Conservation (phyloP, 495 filamentous ascomycete genomes). For the Penicillium mononematosum region DNA sequence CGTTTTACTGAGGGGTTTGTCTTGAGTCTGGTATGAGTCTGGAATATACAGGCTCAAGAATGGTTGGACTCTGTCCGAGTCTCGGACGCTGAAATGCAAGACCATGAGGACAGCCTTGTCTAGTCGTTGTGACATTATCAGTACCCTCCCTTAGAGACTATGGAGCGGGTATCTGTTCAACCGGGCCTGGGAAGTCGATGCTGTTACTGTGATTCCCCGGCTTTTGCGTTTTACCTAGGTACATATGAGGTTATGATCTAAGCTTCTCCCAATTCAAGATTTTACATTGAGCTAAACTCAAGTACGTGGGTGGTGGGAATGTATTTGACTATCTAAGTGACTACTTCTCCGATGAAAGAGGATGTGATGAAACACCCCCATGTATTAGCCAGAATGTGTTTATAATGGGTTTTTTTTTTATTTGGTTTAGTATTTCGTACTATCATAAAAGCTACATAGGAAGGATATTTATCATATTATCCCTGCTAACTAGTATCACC, state of each 20-base stretch:
- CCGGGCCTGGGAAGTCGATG: conserved; percentile 1
- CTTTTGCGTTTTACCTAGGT: conserved; percentile 16
- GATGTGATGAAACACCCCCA: no score
- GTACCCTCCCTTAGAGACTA: neutral
- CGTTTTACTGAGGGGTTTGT: neutral
- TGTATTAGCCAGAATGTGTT: neutral
- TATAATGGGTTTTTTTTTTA: neutral
- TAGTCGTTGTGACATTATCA: neutral
- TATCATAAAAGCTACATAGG: conserved; percentile 5
- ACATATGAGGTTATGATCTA: conserved; percentile 27
- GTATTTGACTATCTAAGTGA: no score
- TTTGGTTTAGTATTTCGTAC: neutral
- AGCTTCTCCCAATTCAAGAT: neutral
- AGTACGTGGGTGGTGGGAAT: no score
- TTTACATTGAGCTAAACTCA: neutral
- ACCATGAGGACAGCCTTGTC: neutral
- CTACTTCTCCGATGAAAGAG: no score
- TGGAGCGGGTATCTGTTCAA: neutral
- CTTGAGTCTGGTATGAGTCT: neutral
- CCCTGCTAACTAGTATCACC: neutral
- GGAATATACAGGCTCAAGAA: conserved; percentile 35
- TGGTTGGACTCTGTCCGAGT: conserved; percentile 34
- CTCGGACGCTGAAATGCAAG: conserved; percentile 23
- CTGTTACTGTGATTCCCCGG: conserved; percentile 19
- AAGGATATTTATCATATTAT: neutral